Conservation (phyloP, 306 rosid genomes). For the Vigna unguiculata region DNA sequence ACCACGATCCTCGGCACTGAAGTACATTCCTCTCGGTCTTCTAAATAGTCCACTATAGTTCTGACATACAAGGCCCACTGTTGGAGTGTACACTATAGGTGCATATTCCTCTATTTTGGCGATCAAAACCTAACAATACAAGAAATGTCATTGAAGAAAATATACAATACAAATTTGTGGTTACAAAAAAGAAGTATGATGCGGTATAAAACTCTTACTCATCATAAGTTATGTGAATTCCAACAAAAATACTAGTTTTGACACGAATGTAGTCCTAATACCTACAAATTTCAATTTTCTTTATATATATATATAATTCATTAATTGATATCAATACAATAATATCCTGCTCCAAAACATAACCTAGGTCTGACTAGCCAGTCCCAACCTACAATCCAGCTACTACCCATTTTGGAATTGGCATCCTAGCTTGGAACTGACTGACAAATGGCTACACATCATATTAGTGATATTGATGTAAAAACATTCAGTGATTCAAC, state of each 20-base stretch:
- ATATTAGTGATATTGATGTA: no score
- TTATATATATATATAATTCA: not conserved
- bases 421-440: no score
- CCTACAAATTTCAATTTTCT: not conserved
- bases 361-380: not conserved
- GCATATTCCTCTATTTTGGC: conserved; percentile 96
- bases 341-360: not conserved
- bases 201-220: not conserved
- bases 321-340: conserved; percentile 1
- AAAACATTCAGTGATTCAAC: no score
- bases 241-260: not conserved
- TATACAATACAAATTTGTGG: not conserved
- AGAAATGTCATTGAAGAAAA: conserved; percentile 25
- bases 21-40: conserved; percentile 99
- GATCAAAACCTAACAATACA: conserved; percentile 81
- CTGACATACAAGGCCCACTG: conserved; percentile 98
- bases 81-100: conserved; percentile 94
- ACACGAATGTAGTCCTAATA: conserved; percentile 1
- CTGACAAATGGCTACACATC: no score
- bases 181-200: not conserved
- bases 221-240: conserved; percentile 13
- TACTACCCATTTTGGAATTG: no score
- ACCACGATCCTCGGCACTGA: conserved; percentile 95
- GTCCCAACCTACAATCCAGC: no score
- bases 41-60: conserved; percentile 95